A percentile compares a stretch with the other conserved stretches of the same genome.
These are phyloP conservation scores for Terana coerulea DNA, from an alignment of 768 basidiomycete genomes.

Conservation along the genomic window DNA sequence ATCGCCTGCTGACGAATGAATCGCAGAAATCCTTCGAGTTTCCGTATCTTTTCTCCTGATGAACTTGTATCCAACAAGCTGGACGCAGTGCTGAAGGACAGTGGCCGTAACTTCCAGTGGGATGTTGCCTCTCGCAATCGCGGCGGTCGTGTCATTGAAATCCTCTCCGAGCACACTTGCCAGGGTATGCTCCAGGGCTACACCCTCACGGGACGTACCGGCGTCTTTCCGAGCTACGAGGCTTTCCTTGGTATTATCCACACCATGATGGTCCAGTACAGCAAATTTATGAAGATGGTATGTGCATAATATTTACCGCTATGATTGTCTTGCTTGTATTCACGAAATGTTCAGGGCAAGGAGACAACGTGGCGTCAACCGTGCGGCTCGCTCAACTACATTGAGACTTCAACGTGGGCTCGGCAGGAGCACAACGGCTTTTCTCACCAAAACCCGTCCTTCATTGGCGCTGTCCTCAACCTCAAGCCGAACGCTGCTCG, in stretches of 20 bases:
- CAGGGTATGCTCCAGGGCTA: slow-evolving; percentile 93
- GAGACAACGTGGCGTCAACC: slow-evolving; percentile 74
- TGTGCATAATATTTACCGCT: background rate
- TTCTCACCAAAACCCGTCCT: slow-evolving; percentile 83
- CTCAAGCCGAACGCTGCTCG: slow-evolving; percentile 68
- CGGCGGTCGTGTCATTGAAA: slow-evolving; percentile 84
- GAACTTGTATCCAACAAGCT: slow-evolving; percentile 87
- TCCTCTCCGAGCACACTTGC: slow-evolving; percentile 84
- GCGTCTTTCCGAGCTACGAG: slow-evolving; percentile 87
- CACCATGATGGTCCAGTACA: slow-evolving; percentile 88
- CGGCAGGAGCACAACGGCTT: slow-evolving; percentile 89
- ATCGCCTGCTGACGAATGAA: background rate
- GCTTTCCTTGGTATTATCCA: slow-evolving; percentile 87
- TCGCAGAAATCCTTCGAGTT: slow-evolving; percentile 63
- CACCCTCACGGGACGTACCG: slow-evolving; percentile 83
- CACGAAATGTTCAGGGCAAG: slow-evolving; percentile 20
- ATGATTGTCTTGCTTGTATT: background rate
- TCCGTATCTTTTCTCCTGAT: slow-evolving; percentile 91
- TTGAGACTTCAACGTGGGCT: slow-evolving; percentile 86
- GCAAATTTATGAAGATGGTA: slow-evolving; percentile 81
- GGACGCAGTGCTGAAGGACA: slow-evolving; percentile 69
- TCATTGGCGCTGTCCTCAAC: slow-evolving; percentile 83
- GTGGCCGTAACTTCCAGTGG: slow-evolving; percentile 82
- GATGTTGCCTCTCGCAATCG: slow-evolving; percentile 61
- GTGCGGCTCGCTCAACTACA: slow-evolving; percentile 73